Conservation (phyloP, 257 asterid genomes). For the Przewalskia tangutica region DNA sequence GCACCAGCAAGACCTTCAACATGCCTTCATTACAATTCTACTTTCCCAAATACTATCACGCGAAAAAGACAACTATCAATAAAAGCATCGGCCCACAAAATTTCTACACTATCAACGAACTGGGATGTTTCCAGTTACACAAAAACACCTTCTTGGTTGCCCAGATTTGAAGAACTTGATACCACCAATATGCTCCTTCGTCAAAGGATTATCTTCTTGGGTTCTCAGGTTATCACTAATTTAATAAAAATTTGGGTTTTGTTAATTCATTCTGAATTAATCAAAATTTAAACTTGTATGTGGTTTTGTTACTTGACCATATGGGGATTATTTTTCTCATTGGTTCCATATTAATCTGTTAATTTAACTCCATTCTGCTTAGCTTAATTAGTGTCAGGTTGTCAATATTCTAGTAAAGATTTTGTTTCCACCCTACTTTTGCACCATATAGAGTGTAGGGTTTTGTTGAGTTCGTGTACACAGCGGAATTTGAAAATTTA, state of each 20-base stretch:
- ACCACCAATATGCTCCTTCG: conserved; percentile 98
- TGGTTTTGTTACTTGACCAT: background rate
- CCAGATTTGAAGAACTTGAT: conserved; percentile 89
- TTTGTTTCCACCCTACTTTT: too few relatives aligned
- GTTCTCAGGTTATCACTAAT: conserved; percentile 45
- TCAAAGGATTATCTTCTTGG: conserved; percentile 86
- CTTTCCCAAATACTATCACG: background rate
- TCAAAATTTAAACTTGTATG: background rate
- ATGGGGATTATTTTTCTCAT: background rate
- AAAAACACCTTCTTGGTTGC: conserved; percentile 77
- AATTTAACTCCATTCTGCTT: background rate
- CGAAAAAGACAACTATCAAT: conserved; percentile 15
- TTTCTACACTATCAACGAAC: conserved; percentile 31
- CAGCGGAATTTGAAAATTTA: too few relatives aligned
- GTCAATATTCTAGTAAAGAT: background rate
- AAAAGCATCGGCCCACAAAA: conserved; percentile 30
- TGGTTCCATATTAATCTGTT: background rate
- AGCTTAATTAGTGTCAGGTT: background rate
- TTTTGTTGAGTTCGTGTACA: too few relatives aligned
- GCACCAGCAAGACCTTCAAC: conserved; percentile 20
- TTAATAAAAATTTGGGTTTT: background rate
- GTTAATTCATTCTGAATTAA: background rate
- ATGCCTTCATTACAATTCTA: conserved; percentile 7
- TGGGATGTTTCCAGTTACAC: conserved; percentile 55
- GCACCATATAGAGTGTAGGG: too few relatives aligned